Evolutionary conservation across 169 alveolate species (phyloP).

Genomic region (Plasmodium blacklocki): DNA sequence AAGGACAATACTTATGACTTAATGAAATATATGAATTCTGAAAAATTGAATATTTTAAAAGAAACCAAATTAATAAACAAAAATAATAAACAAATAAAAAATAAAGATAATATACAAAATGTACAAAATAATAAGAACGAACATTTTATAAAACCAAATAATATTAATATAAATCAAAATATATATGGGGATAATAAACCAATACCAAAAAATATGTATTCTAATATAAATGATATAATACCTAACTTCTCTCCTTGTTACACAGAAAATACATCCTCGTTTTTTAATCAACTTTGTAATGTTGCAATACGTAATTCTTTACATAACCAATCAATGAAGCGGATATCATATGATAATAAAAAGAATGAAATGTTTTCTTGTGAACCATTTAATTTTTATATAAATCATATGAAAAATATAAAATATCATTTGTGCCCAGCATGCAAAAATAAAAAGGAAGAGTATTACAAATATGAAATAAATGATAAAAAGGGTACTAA

Average conservation of each 20-base stretch:
- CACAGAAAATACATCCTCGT: too few species aligned
- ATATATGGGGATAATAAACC: slow-evolving; percentile 3
- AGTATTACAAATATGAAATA: slow-evolving; percentile 27
- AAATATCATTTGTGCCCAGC: slow-evolving; percentile 21
- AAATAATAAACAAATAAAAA: slow-evolving; percentile 1
- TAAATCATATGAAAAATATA: slow-evolving; percentile 21
- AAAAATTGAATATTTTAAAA: slow-evolving; percentile 11
- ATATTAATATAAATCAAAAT: not conserved
- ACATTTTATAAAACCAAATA: not conserved
- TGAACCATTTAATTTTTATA: slow-evolving; percentile 11
- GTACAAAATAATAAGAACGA: not conserved
- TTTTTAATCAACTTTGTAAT: not conserved
- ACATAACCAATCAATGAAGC: not conserved
- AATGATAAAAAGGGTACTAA: slow-evolving; percentile 10
- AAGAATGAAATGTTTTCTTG: not conserved
- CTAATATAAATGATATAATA: not conserved
- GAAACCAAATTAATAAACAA: slow-evolving; percentile 33
- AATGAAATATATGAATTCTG: not conserved
- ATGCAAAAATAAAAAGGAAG: slow-evolving; percentile 24
- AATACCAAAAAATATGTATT: slow-evolving; percentile 1
- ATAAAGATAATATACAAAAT: not conserved
- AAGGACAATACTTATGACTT: not conserved
- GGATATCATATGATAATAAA: not conserved
- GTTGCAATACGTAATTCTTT: not conserved
- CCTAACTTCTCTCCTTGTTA: not conserved